Evolutionary conservation across 2,329 filamentous ascomycete species (phyloP), one percentile per base, ranked within the genome.

Genomic region (Aspergillus costaricaensis): DNA sequence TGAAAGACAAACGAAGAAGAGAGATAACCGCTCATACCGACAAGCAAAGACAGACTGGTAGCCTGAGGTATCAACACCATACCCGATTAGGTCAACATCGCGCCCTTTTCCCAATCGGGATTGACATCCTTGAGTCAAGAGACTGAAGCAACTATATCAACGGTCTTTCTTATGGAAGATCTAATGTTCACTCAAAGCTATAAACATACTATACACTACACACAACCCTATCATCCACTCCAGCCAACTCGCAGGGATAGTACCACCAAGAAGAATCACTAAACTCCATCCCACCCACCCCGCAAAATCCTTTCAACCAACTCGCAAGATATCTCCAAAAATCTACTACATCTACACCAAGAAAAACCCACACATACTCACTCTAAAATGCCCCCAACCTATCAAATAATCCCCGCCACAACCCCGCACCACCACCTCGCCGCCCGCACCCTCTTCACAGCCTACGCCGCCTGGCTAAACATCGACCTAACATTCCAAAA

Each of bases 401-500:
- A 69, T 62, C 67, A 57, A 14, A 78, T 82, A 57, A 62, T 62
- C 23, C 67, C 69, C 10, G 82, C 81, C 5, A 62, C 66, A 23
- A 79, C 78, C 21, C 70, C 77, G 21, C 56, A 71, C 43, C 83
- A 86, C 59, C 67, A 80, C 23, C 55, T 68, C 21, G 72, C 71
- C 17, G 76, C 83, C 70, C 65, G 74, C 57, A 57, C 76, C 66
- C 70, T 83, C 32, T 80, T 83, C 65, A 74, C 68, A 14, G 69
- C 74, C 7, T 82, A 83, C 61, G 74, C 76, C 2, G 53, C 68
- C 54, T 78, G 79, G 2, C 74, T 87, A 1, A 76, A 76, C 19
- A 77, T 87, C 55, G 84, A 85, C 64, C 82, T 87, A 38, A 76
- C 78, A 10, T 88, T 85, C 67, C 85, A 88, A 70, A 76, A 79